Evolutionary conservation across 441 rosid species (phyloP), one percentile per base, ranked within the genome.

Genomic region (Dalechampia spathulata): DNA sequence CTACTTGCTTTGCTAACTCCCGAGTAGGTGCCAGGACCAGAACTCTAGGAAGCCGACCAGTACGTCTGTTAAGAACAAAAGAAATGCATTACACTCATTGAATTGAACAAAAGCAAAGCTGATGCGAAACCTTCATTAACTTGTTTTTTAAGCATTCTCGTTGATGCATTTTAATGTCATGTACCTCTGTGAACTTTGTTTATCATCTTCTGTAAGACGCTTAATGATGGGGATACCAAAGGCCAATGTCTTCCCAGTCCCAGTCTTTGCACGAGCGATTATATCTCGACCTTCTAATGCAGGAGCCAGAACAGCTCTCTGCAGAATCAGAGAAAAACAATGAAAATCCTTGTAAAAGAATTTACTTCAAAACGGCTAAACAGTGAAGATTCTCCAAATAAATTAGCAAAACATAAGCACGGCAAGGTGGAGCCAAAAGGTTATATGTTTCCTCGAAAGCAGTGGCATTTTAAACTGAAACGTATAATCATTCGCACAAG

Each of bases 221-320:
- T 93, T 93, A 44, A 93, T 72, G 40, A 93, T 85, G 11, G 97
- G 97, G 30, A 93, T 89, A 28, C 97, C 99, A 27, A 93, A 93
- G 61, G 99, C 99, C 64, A 93, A 69, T 22, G 97, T 93, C 87
- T 93, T 93, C 26, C 99, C 99, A 32, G 99, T 93, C 63, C 99
- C 97, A 22, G 99, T 93, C 81, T 93, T 93, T 1, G 99, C 99
- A 65, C 99, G 97, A 69, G 95, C 99, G 64, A 93, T 93, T 42
- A 93, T 52, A 49, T 93, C 99, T 55, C 83, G 73, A 49, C 97
- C 99, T 82, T 93, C 70, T 6, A 93, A 78, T 1, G 97, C 97
- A 15, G 99, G 99, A 46, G 73, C 57, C 23, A 89, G 59, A 60
- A 93, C 99, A 70, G 97, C 99, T 63, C 99, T 87, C 99, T 93